These are phyloP conservation scores for Hyparrhenia diplandra DNA, from an alignment of 176 grass and related monocot species.

Conservation along the genomic window DNA sequence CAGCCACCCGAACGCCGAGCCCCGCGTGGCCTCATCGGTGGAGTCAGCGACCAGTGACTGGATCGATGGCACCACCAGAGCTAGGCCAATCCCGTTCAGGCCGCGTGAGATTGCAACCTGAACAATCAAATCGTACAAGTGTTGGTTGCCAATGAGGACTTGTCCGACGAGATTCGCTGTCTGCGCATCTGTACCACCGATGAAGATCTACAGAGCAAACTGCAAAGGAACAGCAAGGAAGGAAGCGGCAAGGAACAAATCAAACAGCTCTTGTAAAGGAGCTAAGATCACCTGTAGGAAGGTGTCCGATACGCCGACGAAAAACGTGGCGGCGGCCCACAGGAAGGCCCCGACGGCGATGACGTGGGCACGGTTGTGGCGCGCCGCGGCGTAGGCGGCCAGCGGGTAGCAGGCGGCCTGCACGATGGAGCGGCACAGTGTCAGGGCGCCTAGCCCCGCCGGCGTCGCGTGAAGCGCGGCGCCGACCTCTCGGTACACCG, in stretches of 20 bases:
- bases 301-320: constrained; percentile 53
- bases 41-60: constrained; percentile 81
- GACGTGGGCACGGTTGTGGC: constrained; percentile 47
- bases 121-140: background rate
- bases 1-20: constrained; percentile 84
- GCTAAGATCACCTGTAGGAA: constrained; percentile 47
- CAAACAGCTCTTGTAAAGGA: background rate
- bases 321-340: constrained; percentile 61
- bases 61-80: constrained; percentile 70
- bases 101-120: constrained; percentile 80
- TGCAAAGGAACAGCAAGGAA: background rate
- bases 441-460: constrained; percentile 53
- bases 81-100: constrained; percentile 75
- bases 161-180: background rate
- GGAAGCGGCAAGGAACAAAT: background rate
- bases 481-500: constrained; percentile 72
- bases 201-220: background rate
- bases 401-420: too few species aligned
- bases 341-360: constrained; percentile 68
- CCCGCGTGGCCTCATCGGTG: constrained; percentile 60
- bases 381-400: constrained; percentile 53
- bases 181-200: background rate
- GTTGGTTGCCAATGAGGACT: background rate
- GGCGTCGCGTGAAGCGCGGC: constrained; percentile 50
- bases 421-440: constrained; percentile 57